Conservation (phyloP, 208 protist species). For the Angomonas deanei region DNA sequence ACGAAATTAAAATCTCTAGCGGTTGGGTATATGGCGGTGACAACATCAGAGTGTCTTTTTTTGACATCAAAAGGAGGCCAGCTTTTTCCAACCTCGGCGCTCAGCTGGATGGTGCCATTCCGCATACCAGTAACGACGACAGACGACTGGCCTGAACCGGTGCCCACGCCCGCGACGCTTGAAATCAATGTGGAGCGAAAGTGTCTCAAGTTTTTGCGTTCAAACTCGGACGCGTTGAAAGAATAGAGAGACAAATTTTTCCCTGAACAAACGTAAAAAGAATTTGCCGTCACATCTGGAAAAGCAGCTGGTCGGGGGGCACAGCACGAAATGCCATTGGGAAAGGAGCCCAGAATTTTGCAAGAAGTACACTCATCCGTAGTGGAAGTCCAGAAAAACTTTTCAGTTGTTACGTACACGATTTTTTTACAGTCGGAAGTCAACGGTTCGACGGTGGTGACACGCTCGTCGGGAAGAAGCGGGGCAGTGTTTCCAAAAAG, state of each 20-base stretch:
- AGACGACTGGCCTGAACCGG: background rate
- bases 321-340: too few relatives aligned
- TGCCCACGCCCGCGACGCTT: background rate
- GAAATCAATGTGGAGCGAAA: background rate
- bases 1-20: slow-evolving; percentile 21
- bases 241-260: background rate
- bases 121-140: slow-evolving; percentile 32
- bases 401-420: too few relatives aligned
- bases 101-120: slow-evolving; percentile 46
- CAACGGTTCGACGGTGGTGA: too few relatives aligned
- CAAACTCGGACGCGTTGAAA: background rate
- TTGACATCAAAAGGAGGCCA: slow-evolving; percentile 15
- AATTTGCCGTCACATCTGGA: background rate
- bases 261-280: background rate
- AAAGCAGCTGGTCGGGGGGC: background rate
- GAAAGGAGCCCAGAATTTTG: too few relatives aligned
- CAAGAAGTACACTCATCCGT: too few relatives aligned
- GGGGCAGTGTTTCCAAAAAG: too few relatives aligned
- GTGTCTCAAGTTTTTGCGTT: background rate
- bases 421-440: too few relatives aligned
- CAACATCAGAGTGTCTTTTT: slow-evolving; percentile 24
- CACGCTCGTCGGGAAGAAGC: too few relatives aligned
- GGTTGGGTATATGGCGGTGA: slow-evolving; percentile 21
- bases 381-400: too few relatives aligned
- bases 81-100: slow-evolving; percentile 5